Conservation (phyloP, 1,284 basidiomycete genomes). For the Ceratobasidium sp. region DNA sequence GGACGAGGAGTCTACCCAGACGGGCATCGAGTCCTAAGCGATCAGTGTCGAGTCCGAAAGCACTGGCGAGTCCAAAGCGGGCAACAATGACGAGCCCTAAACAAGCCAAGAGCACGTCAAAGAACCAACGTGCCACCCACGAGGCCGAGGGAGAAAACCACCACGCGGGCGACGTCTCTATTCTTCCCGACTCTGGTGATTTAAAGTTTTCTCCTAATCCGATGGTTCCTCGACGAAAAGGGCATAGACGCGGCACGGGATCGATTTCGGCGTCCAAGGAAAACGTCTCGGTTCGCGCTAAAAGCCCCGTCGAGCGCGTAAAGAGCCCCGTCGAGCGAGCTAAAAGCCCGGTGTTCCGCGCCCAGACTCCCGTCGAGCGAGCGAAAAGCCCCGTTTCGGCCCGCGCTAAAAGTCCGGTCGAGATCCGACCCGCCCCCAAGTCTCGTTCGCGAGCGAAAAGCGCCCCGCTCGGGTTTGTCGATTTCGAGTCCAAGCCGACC, state of each 20-base stretch:
- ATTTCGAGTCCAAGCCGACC: slow-evolving; percentile 11
- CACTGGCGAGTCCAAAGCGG: too few species aligned
- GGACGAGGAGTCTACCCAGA: slow-evolving; percentile 24
- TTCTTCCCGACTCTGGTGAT: slow-evolving; percentile 33
- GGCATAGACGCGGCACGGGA: slow-evolving; percentile 19
- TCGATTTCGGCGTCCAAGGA: slow-evolving; percentile 16
- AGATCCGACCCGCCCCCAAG: too few species aligned
- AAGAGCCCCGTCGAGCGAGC: not conserved
- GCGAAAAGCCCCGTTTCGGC: too few species aligned
- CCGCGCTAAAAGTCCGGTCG: too few species aligned
- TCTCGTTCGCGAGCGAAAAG: slow-evolving; percentile 17
- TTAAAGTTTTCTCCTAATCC: slow-evolving; percentile 20
- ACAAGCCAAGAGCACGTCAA: too few species aligned
- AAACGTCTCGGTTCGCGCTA: not conserved
- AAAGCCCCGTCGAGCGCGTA: not conserved
- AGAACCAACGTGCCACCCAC: slow-evolving; percentile 6
- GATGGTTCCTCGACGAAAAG: not conserved
- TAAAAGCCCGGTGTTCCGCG: too few species aligned
- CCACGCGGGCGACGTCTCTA: not conserved
- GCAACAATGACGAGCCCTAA: too few species aligned
- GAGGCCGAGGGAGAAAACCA: slow-evolving; percentile 7
- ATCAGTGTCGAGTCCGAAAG: too few species aligned
- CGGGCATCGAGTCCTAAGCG: slow-evolving; percentile 1
- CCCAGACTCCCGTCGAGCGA: too few species aligned
- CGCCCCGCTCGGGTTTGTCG: slow-evolving; percentile 7